Evolutionary conservation across 2,329 filamentous ascomycete species (phyloP).

Genomic region (Microsporum canis): DNA sequence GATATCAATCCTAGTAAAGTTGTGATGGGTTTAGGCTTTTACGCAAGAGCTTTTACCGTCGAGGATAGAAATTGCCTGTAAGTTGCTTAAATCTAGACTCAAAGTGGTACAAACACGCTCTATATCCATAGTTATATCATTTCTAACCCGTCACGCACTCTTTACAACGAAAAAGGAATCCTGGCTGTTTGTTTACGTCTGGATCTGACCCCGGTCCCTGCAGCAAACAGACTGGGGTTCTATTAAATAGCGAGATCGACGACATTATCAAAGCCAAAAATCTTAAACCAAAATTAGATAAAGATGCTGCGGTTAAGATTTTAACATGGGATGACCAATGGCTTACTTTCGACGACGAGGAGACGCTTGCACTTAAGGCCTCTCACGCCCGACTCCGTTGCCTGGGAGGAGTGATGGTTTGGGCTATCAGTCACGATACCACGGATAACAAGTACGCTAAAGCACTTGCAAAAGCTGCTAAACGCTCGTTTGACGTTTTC

Average conservation of each 20-base stretch:
- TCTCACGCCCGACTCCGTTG: conserved; percentile 25
- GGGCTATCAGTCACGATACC: conserved; percentile 13
- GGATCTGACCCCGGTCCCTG: conserved; percentile 21
- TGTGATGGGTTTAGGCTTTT: conserved; percentile 38
- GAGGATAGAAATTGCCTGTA: background rate
- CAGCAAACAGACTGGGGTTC: conserved; percentile 22
- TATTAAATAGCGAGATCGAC: conserved; percentile 29
- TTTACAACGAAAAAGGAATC: conserved; percentile 11
- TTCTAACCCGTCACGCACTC: too few relatives aligned
- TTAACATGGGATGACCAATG: conserved; percentile 33
- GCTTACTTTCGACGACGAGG: conserved; percentile 33
- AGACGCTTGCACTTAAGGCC: conserved; percentile 27
- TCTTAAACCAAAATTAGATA: conserved; percentile 18
- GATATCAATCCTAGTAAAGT: conserved; percentile 33
- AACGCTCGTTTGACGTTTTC: background rate
- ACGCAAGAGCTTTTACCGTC: conserved; percentile 36
- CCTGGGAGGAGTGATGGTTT: conserved; percentile 19
- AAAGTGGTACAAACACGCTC: too few relatives aligned
- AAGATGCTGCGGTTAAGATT: conserved; percentile 24
- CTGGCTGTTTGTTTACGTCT: conserved; percentile 17
- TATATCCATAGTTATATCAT: too few relatives aligned
- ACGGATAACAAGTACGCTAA: background rate
- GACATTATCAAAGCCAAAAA: conserved; percentile 17
- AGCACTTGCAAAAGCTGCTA: too few relatives aligned
- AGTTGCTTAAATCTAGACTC: too few relatives aligned